These are phyloP conservation scores for Pharus latifolius DNA, from an alignment of 176 grass and related monocot species.

Conservation along the genomic window DNA sequence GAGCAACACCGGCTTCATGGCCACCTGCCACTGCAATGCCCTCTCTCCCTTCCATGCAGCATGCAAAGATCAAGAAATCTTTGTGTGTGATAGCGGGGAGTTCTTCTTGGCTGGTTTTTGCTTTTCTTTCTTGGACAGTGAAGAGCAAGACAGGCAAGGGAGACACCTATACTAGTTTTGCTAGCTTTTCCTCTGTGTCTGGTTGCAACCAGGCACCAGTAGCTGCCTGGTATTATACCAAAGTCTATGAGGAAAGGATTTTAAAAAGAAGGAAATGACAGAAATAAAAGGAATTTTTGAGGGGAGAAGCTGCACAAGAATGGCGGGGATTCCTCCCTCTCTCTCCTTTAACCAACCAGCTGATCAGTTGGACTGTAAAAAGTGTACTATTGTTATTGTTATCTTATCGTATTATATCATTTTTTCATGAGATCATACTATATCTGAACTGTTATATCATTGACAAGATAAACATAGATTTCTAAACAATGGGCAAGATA, in stretches of 20 bases:
- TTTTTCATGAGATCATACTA: too few species aligned
- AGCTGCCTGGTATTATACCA: conserved; percentile 4
- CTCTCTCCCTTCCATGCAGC: conserved; percentile 35
- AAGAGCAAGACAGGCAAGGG: conserved; percentile 11
- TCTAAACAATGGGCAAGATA: neutral
- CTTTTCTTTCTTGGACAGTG: neutral
- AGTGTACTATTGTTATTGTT: neutral
- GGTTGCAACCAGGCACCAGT: conserved; percentile 20
- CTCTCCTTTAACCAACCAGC: conserved; percentile 38
- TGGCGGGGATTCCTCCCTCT: conserved; percentile 4
- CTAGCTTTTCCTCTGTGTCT: conserved; percentile 9
- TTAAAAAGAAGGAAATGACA: neutral
- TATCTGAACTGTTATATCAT: too few species aligned
- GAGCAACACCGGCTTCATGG: conserved; percentile 13
- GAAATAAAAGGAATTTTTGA: neutral
- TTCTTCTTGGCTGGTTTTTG: neutral
- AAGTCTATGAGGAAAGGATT: neutral
- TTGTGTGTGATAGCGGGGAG: too few species aligned
- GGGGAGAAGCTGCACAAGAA: neutral
- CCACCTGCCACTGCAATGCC: conserved; percentile 21
- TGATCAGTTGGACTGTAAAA: conserved; percentile 51
- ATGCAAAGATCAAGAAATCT: neutral
- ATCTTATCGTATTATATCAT: too few species aligned
- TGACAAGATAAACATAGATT: too few species aligned
- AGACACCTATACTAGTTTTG: conserved; percentile 20